These are phyloP conservation scores for Apostasia shenzhenica DNA, from an alignment of 106 monocot genomes.

Conservation along the genomic window DNA sequence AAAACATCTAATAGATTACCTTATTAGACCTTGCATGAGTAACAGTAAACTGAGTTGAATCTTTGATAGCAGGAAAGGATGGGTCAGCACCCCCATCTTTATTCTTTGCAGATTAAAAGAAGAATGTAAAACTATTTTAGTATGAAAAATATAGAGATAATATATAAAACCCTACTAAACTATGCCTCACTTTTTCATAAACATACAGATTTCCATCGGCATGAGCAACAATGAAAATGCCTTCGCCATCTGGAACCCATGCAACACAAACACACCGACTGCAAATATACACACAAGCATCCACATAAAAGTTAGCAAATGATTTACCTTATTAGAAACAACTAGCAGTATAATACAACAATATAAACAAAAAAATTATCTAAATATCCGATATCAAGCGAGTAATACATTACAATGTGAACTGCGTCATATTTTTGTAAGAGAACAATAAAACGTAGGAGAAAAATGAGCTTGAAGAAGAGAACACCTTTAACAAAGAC, in stretches of 20 bases:
- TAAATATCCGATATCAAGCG: not conserved
- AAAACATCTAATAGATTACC: constrained; percentile 15
- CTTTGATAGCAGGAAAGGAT: constrained; percentile 62
- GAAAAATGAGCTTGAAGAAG: not conserved
- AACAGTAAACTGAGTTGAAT: constrained; percentile 49
- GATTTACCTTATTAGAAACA: not conserved
- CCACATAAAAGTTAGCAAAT: constrained; percentile 1
- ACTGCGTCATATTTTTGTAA: not conserved
- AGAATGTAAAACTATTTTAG: not conserved
- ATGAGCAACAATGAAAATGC: constrained; percentile 78
- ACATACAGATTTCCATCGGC: constrained; percentile 92
- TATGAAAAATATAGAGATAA: constrained; percentile 1
- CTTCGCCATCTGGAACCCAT: constrained; percentile 82
- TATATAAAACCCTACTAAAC: not conserved
- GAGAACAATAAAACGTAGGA: not conserved
- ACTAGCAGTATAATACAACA: not conserved
- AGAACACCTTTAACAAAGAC: no score
- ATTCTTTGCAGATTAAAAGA: constrained; percentile 22
- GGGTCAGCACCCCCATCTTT: constrained; percentile 59
- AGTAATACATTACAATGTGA: not conserved
- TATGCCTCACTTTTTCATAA: constrained; percentile 74
- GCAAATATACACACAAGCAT: constrained; percentile 10
- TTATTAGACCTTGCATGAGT: constrained; percentile 61
- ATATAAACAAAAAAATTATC: not conserved
- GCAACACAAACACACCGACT: constrained; percentile 75